phyloP scores from a whole-genome alignment of 2,329 filamentous ascomycete species.

The Cryphonectria parasitica region DNA sequence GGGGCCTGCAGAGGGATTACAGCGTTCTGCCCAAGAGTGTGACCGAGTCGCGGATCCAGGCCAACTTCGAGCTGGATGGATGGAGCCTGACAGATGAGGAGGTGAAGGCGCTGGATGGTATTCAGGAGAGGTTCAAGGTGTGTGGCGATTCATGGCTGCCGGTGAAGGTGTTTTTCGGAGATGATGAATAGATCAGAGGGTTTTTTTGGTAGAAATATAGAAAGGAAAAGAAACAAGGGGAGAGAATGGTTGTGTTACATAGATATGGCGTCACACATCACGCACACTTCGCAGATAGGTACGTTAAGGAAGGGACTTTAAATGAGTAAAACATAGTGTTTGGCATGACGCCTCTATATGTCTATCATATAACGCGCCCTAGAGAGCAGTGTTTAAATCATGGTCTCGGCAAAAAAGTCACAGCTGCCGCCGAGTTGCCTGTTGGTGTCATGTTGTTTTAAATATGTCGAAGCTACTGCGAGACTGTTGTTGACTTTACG shows the following conservation, averaged over 20 bases:
- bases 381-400: no score
- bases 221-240: no score
- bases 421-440: background rate
- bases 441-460: background rate
- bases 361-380: background rate
- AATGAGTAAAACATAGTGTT: background rate
- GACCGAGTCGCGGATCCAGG: constrained; percentile 71
- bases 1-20: constrained; percentile 81
- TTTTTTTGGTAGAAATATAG: background rate
- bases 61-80: constrained; percentile 75
- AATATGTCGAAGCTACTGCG: background rate
- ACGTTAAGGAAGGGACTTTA: no score
- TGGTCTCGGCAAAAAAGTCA: background rate
- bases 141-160: constrained; percentile 77
- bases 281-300: background rate
- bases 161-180: constrained; percentile 79
- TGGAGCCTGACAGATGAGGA: constrained; percentile 76
- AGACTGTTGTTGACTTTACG: background rate
- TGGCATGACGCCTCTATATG: background rate
- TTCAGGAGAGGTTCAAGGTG: constrained; percentile 81
- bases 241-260: background rate
- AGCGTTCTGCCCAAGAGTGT: constrained; percentile 87
- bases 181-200: constrained; percentile 65
- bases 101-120: constrained; percentile 66
- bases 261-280: background rate